A percentile compares a stretch with the other conserved stretches of the same genome.
Conservation (phyloP, 1,284 basidiomycete genomes). For the Garcileccinum viscosum region DNA sequence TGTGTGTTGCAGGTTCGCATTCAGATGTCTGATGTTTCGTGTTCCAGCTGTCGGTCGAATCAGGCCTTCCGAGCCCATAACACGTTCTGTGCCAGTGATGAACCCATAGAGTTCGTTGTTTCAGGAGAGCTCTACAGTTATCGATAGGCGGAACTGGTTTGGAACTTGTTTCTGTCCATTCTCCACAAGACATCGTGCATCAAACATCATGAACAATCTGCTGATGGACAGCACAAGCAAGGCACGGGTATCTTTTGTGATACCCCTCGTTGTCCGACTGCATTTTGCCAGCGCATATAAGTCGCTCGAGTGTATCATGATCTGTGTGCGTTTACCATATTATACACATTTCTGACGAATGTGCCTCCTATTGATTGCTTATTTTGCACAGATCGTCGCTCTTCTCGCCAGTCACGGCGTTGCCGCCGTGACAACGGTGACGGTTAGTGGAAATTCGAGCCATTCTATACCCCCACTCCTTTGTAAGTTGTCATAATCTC, state of each 20-base stretch:
- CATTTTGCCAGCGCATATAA: slow-evolving; percentile 5
- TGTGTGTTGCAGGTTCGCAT: not conserved
- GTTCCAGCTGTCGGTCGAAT: not conserved
- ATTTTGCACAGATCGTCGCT: slow-evolving; percentile 2
- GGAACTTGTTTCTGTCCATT: not conserved
- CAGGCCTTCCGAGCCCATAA: not conserved
- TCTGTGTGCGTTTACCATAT: not conserved
- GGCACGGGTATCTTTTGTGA: not conserved
- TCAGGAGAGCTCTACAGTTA: not conserved
- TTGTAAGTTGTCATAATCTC: slow-evolving; percentile 44
- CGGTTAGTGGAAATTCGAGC: slow-evolving; percentile 50
- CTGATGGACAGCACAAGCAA: not conserved
- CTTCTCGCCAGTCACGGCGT: slow-evolving; percentile 5
- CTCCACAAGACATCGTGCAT: not conserved
- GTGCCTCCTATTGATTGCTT: slow-evolving; percentile 11
- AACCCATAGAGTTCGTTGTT: not conserved
- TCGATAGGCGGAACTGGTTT: not conserved
- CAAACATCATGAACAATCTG: not conserved
- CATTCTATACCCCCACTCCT: slow-evolving; percentile 58
- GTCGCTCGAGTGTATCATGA: not conserved
- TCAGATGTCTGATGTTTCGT: not conserved
- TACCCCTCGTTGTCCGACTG: slow-evolving; percentile 2
- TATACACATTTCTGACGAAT: slow-evolving; percentile 15
- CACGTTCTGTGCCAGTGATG: not conserved
- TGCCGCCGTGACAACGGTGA: slow-evolving; percentile 43